Base-by-base conservation (phyloP, 495 filamentous ascomycete species). In the Chaetomidium leptoderma region DNA sequence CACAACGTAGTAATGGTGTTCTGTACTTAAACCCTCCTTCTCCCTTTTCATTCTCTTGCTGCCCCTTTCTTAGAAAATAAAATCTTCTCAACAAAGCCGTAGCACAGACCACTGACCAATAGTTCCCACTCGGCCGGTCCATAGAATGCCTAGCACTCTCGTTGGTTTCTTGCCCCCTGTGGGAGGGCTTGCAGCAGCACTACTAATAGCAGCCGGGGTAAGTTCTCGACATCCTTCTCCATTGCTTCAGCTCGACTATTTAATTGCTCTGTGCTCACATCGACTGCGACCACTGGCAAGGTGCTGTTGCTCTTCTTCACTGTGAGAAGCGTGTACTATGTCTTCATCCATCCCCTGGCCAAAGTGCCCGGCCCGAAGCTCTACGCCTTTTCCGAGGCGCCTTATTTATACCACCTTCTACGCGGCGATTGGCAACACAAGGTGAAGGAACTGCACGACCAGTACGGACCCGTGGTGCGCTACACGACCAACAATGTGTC, bases 381-480 rank as follows among this genome's bases (percentile, higher is more conserved):
- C 19, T 53, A 40, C 19, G 40, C 40, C 40, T 55, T 45, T 16
- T 55, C 40, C 32, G 32, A 11, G 11, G 6, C 32, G 6, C 32
- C 39, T 42, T 51, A 8, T 55, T 44, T 29, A 10, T 45, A 45
- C 42, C 21, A 45, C 19, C 42, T 46, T 14, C 29, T 46, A 6
- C 39, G 30, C 42, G 53, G 53, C 29, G 42, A 44, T 33, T 45
- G 29, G 53, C 30, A 11, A 70, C 49, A 36, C 6, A 37, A 40
- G 40, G 6, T 58, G 19, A 52, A 53, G 10, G 11, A 55, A 19
- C 61, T 82, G 17, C 81, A 83, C 57, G 63, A 74, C 53, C 70
- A 68, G 45, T 81, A 83, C 52, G 80, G 81, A 10, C 72, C 71
- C 11, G 64, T 82, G 33, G 75, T 88, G 0, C 80, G 86, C 1